phyloP scores from a whole-genome alignment of 1,139 yeast genomes.

The Taphrina populina region DNA sequence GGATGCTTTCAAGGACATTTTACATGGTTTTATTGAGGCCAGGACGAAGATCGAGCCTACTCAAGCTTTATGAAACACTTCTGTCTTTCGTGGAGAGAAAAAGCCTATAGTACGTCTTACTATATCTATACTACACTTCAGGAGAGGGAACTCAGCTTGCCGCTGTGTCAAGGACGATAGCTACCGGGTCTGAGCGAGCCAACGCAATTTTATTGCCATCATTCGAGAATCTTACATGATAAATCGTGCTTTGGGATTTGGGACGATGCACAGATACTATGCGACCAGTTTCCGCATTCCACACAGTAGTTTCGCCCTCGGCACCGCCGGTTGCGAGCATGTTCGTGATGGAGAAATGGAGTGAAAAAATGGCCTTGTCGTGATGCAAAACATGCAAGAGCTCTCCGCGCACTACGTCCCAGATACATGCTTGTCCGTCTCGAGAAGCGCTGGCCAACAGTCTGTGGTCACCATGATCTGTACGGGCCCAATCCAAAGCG shows the following conservation, averaged over 20 bases:
- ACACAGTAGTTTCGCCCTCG: conserved; percentile 32
- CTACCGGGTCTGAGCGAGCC: conserved; percentile 4
- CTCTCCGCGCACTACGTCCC: conserved; percentile 34
- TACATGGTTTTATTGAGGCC: background rate
- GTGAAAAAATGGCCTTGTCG: conserved; percentile 28
- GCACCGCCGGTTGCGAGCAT: conserved; percentile 34
- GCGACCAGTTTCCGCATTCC: conserved; percentile 33
- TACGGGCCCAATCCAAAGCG: conserved; percentile 27
- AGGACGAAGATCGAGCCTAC: background rate
- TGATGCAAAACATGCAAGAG: conserved; percentile 31
- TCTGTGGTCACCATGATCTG: conserved; percentile 18
- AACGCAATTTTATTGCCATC: conserved; percentile 14
- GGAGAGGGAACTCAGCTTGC: too few species aligned
- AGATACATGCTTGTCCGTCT: conserved; percentile 31
- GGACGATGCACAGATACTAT: conserved; percentile 12
- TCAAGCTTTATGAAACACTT: background rate
- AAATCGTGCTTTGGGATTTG: conserved; percentile 6
- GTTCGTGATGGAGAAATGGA: conserved; percentile 21
- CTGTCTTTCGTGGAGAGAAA: background rate
- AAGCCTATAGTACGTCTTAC: background rate
- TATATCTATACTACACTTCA: background rate
- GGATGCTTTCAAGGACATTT: background rate
- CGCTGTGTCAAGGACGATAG: background rate
- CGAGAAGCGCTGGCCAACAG: conserved; percentile 27
- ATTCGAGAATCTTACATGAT: conserved; percentile 15